A percentile compares a stretch with the other conserved stretches of the same genome.
Conservation (phyloP, 345 rosid species). For the Punica granatum region DNA sequence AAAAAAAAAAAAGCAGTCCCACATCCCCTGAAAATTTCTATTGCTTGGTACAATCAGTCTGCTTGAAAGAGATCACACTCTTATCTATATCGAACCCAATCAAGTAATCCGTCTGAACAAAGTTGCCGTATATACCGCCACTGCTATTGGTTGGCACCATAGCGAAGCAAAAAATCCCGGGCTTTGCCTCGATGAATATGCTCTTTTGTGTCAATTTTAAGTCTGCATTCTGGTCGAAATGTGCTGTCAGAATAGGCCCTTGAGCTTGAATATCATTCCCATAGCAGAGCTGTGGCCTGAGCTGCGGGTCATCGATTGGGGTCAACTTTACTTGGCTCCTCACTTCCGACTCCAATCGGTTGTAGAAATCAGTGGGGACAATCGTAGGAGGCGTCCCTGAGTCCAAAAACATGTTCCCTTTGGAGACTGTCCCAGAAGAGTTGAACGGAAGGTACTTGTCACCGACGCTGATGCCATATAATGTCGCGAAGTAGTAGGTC, state of each 20-base stretch:
- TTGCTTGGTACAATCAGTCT: conserved; percentile 28
- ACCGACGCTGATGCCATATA: conserved; percentile 43
- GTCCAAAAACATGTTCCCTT: conserved; percentile 56
- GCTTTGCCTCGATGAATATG: conserved; percentile 23
- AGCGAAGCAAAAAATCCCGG: conserved; percentile 29
- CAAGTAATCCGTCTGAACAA: conserved; percentile 41
- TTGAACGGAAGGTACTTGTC: conserved; percentile 10
- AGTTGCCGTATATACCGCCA: conserved; percentile 34
- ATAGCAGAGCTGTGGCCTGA: conserved; percentile 33
- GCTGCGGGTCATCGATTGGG: conserved; percentile 20
- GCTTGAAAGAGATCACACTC: conserved; percentile 35
- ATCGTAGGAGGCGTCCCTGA: conserved; percentile 56
- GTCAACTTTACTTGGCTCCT: conserved; percentile 6
- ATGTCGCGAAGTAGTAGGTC: conserved; percentile 36
- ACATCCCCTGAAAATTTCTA: no score
- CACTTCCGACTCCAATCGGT: conserved; percentile 18
- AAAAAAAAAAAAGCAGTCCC: no score
- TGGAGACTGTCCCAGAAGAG: conserved; percentile 16
- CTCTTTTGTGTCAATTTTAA: conserved; percentile 24
- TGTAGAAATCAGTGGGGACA: conserved; percentile 19
- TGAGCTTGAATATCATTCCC: neutral
- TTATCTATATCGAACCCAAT: conserved; percentile 37
- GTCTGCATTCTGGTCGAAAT: conserved; percentile 31
- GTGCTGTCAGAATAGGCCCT: conserved; percentile 29
- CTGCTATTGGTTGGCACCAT: neutral